Evolutionary conservation across 306 rosid species (phyloP).

Genomic region (Lathyrus tuberosus): DNA sequence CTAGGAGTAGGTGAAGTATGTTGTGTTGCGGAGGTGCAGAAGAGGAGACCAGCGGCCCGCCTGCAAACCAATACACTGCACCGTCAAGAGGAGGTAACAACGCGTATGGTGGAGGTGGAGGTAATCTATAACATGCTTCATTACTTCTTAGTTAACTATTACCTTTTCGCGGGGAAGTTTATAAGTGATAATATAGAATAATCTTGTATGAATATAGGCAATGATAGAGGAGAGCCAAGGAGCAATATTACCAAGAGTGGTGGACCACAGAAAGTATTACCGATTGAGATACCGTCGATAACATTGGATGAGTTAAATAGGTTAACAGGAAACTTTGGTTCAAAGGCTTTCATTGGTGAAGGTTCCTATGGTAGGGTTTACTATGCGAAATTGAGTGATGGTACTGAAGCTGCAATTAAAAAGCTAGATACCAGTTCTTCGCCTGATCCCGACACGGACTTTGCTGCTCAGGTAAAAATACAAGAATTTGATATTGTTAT

Average conservation of each 20-base stretch:
- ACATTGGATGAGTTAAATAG: slow-evolving; percentile 76
- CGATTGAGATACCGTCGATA: slow-evolving; percentile 77
- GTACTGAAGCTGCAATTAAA: slow-evolving; percentile 81
- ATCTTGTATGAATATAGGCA: slow-evolving; percentile 47
- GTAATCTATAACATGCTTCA: slow-evolving; percentile 6
- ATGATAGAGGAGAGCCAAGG: slow-evolving; percentile 87
- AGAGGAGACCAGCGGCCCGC: slow-evolving; percentile 72
- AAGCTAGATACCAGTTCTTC: slow-evolving; percentile 75
- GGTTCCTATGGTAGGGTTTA: slow-evolving; percentile 95
- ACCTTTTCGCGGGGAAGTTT: too few relatives aligned
- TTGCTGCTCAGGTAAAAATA: slow-evolving; percentile 56
- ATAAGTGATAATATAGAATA: background rate
- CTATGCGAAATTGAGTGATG: slow-evolving; percentile 63
- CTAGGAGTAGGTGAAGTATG: slow-evolving; percentile 58
- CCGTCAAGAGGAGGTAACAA: slow-evolving; percentile 68
- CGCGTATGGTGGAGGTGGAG: slow-evolving; percentile 64
- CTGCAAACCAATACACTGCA: slow-evolving; percentile 64
- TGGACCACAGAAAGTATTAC: slow-evolving; percentile 71
- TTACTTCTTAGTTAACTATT: background rate
- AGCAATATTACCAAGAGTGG: slow-evolving; percentile 59
- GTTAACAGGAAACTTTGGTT: slow-evolving; percentile 72
- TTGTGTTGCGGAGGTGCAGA: slow-evolving; percentile 83
- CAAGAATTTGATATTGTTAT: too few relatives aligned
- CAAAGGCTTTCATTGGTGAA: slow-evolving; percentile 86
- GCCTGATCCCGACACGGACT: slow-evolving; percentile 77